phyloP scores from a whole-genome alignment of 2,329 filamentous ascomycete genomes.

The Talaromyces atroroseus region DNA sequence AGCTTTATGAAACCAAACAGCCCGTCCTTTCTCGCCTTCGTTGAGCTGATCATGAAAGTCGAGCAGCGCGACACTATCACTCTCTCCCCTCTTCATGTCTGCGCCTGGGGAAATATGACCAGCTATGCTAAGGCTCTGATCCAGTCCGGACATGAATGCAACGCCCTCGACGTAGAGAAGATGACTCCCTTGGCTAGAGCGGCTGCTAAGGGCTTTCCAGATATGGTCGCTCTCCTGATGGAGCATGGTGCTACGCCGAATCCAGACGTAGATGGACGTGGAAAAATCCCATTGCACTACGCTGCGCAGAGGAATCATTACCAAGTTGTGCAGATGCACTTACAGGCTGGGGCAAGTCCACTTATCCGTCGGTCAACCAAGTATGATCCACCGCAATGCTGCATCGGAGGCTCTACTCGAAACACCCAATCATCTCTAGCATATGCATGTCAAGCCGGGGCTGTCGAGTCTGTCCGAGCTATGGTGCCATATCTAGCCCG shows the following conservation, averaged over 20 bases:
- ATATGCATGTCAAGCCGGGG: neutral
- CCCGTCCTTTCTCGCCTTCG: slow-evolving; percentile 6
- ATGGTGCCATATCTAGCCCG: slow-evolving; percentile 7
- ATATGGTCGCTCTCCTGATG: slow-evolving; percentile 14
- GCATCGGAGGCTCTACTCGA: neutral
- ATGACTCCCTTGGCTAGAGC: neutral
- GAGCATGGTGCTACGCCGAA: slow-evolving; percentile 14
- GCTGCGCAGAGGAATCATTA: slow-evolving; percentile 16
- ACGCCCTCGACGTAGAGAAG: neutral
- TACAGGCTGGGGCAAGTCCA: slow-evolving; percentile 8
- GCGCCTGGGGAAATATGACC: slow-evolving; percentile 12
- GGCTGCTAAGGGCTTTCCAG: slow-evolving; percentile 8
- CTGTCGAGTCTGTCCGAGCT: slow-evolving; percentile 5
- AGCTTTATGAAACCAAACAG: slow-evolving; percentile 3
- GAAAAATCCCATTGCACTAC: slow-evolving; percentile 15
- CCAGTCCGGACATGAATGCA: neutral
- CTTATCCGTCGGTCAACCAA: neutral
- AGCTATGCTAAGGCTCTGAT: slow-evolving; percentile 11
- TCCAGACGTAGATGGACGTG: slow-evolving; percentile 6
- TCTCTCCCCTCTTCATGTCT: slow-evolving; percentile 14
- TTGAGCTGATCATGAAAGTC: neutral
- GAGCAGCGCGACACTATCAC: neutral
- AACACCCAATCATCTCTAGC: neutral
- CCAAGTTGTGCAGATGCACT: slow-evolving; percentile 15
- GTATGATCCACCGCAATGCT: neutral